Evolutionary conservation across 345 rosid species (phyloP).

Genomic region (Balakata baccata): DNA sequence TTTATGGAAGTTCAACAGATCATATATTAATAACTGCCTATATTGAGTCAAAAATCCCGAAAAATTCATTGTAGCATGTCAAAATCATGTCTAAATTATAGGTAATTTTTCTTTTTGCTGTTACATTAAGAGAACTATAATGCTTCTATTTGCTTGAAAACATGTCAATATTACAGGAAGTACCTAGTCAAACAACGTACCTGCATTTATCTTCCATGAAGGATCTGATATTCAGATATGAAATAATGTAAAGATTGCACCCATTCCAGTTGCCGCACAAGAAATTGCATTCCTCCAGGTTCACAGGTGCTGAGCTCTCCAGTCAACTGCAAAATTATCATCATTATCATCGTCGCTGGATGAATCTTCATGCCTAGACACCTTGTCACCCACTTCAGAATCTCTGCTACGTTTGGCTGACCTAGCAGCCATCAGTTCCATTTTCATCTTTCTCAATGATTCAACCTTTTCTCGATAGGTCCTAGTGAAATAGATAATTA

Average conservation of each 20-base stretch:
- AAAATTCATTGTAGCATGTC: too few relatives aligned
- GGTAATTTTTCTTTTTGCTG: too few relatives aligned
- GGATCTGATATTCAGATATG: not conserved
- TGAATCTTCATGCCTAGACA: conserved; percentile 43
- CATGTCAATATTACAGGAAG: not conserved
- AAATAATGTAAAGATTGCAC: not conserved
- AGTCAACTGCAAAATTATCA: conserved; percentile 65
- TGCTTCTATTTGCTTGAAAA: not conserved
- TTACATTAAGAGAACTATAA: not conserved
- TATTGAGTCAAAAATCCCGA: too few relatives aligned
- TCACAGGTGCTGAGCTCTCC: conserved; percentile 95
- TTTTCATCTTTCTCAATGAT: conserved; percentile 53
- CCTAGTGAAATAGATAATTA: conserved; percentile 29
- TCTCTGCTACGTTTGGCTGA: conserved; percentile 50
- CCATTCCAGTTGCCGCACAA: not conserved
- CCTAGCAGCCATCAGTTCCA: conserved; percentile 65
- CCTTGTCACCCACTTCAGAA: conserved; percentile 34
- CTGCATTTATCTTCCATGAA: not conserved
- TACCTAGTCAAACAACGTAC: not conserved
- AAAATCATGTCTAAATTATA: too few relatives aligned
- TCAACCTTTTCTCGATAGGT: conserved; percentile 61
- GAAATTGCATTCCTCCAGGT: not conserved
- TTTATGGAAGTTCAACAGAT: too few relatives aligned
- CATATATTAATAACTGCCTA: too few relatives aligned
- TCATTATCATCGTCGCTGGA: conserved; percentile 55